Conservation (phyloP, 352 stramenopile species). For the Peronospora belbahrii region DNA sequence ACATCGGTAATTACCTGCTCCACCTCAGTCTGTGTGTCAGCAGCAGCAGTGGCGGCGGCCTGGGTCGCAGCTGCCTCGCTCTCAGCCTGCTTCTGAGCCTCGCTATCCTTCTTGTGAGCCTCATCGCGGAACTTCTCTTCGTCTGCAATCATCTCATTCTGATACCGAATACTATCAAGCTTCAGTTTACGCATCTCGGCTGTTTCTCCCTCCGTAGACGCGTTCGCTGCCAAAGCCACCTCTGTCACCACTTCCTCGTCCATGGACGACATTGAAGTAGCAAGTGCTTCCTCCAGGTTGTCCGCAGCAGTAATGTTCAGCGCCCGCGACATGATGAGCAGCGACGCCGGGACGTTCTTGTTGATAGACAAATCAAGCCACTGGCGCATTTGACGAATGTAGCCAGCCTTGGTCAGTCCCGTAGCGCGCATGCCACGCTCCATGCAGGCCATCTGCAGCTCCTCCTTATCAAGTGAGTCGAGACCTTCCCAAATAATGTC, state of each 20-base stretch:
- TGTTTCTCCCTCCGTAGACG: slow-evolving; percentile 46
- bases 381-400: slow-evolving; percentile 92
- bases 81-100: slow-evolving; percentile 74
- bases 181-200: slow-evolving; percentile 75
- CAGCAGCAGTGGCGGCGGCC: slow-evolving; percentile 17
- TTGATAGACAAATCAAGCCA: slow-evolving; percentile 98
- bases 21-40: slow-evolving; percentile 26
- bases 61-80: slow-evolving; percentile 36
- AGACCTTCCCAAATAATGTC: slow-evolving; percentile 98
- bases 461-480: slow-evolving; percentile 95
- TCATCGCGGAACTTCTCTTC: slow-evolving; percentile 88
- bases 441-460: slow-evolving; percentile 94
- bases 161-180: slow-evolving; percentile 90
- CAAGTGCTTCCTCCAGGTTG: slow-evolving; percentile 78
- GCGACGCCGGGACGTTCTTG: slow-evolving; percentile 96
- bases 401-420: slow-evolving; percentile 93
- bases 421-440: slow-evolving; percentile 96
- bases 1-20: slow-evolving; percentile 28
- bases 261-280: slow-evolving; percentile 84
- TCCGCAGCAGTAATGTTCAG: slow-evolving; percentile 91
- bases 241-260: slow-evolving; percentile 84
- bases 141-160: slow-evolving; percentile 93
- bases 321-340: slow-evolving; percentile 97
- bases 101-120: slow-evolving; percentile 71
- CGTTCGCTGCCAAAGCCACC: slow-evolving; percentile 72